Percentiles rank a stretch among this genome's conserved stretches.
These are phyloP conservation scores for Eutrema yunnanense DNA, from an alignment of 345 rosid genomes.

Conservation along the genomic window DNA sequence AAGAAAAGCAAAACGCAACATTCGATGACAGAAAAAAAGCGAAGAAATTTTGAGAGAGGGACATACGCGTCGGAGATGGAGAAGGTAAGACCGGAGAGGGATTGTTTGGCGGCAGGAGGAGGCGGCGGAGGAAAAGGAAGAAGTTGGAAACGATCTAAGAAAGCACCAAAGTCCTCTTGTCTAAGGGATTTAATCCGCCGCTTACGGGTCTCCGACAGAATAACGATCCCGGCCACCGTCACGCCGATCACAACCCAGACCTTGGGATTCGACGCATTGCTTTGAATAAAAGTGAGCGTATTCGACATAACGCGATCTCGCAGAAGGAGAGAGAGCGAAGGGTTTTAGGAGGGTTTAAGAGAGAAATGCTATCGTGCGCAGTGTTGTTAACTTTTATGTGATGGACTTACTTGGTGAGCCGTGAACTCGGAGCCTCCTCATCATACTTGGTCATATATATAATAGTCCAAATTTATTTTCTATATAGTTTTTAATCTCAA, in stretches of 20 bases:
- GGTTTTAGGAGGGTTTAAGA: constrained; percentile 41
- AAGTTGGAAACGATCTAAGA: constrained; percentile 61
- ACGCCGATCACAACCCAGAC: constrained; percentile 75
- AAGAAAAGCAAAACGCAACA: neutral
- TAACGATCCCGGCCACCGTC: constrained; percentile 63
- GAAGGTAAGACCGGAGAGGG: constrained; percentile 66
- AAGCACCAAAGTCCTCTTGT: constrained; percentile 69
- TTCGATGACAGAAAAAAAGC: neutral
- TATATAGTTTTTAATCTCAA: no score
- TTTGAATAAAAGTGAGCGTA: constrained; percentile 38
- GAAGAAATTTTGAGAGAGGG: neutral
- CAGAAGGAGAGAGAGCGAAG: constrained; percentile 1
- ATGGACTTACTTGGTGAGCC: neutral
- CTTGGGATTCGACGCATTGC: constrained; percentile 56
- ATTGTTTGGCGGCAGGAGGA: constrained; percentile 77
- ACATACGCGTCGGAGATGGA: constrained; percentile 73
- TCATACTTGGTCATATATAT: neutral
- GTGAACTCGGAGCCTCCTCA: neutral
- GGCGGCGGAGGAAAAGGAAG: constrained; percentile 79
- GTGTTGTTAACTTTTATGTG: neutral
- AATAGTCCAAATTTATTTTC: neutral
- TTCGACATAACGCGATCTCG: constrained; percentile 41
- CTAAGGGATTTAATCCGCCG: constrained; percentile 43
- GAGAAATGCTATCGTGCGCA: constrained; percentile 8
- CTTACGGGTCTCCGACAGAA: constrained; percentile 61